phyloP scores from a whole-genome alignment of 192 early-diverging fungal species.

The Umbelopsis ramanniana region DNA sequence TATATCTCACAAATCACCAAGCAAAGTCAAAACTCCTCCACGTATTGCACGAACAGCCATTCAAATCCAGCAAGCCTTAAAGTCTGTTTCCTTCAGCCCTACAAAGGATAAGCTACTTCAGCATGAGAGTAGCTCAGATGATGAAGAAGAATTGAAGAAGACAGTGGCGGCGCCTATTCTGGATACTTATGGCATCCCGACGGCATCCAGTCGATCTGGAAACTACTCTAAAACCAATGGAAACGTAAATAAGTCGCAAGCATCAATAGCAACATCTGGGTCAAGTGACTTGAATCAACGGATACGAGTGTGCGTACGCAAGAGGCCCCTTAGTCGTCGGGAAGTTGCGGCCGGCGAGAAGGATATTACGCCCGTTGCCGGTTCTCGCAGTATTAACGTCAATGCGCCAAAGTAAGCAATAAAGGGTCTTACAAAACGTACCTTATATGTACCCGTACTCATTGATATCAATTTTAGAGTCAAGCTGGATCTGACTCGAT shows the following conservation, averaged over 20 bases:
- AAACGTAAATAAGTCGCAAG: too few species aligned
- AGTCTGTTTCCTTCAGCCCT: slow-evolving; percentile 21
- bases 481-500: slow-evolving; percentile 94
- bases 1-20: slow-evolving; percentile 8
- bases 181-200: slow-evolving; percentile 79
- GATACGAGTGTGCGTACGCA: slow-evolving; percentile 97
- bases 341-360: slow-evolving; percentile 76
- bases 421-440: neutral
- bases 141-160: neutral
- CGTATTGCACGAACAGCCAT: neutral
- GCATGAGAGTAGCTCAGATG: slow-evolving; percentile 1
- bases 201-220: neutral
- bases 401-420: slow-evolving; percentile 90
- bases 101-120: neutral
- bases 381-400: slow-evolving; percentile 74
- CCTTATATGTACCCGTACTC: neutral
- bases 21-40: slow-evolving; percentile 22
- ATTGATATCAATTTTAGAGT: slow-evolving; percentile 53
- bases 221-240: slow-evolving; percentile 5
- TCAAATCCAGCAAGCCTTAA: neutral
- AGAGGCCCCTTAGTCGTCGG: slow-evolving; percentile 89
- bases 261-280: slow-evolving; percentile 20
- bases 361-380: slow-evolving; percentile 75
- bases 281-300: slow-evolving; percentile 69
- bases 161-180: slow-evolving; percentile 46